Base-by-base conservation (phyloP, 768 basidiomycete genomes). In the Russula lepida region DNA sequence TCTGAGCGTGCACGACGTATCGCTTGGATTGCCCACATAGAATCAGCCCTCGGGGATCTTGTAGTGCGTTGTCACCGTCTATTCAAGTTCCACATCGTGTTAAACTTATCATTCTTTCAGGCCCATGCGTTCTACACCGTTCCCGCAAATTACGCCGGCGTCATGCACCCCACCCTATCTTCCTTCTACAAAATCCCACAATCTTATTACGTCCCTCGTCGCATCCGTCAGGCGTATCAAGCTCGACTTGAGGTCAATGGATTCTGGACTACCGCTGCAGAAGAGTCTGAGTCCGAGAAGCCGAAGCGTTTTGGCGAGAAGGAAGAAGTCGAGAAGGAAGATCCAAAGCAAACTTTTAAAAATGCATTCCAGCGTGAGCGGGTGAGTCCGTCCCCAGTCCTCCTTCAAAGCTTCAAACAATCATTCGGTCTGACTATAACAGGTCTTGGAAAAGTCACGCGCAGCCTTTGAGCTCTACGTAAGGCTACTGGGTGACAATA, bases 11-110 rank as follows among this genome's bases (percentile, higher is more conserved):
- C 86, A 0, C 78, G 84, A 69, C 75, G 72, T 54, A 73, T 74
- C 0, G 89, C 88, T 1, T 85, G 88, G 79, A 75, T 74, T 44
- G 79, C 85, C 1, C 88, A 91, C 69, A 72, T 83, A 8, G 84
- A 87, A 63, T 73, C 83, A 8, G 77, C 82, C 57, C 71, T 91
- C 25, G 88, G 88, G 11, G 83, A 88, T 68, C 71, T 92, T 15
- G 77, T 88, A 54, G 90, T 92, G 71, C 69, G 86, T 77, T 43
- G 21, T 3, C 21, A 13, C 35, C 23, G 37, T 33, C 54, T 53
- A 3, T 23, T 25, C 9, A 11, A 5, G 43, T 35, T 28, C 41
- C 50, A 44, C 28, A 43, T 55, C n/a, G 15, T 59, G 58, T 46
- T 51, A 63, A 63, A 59, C 51, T 19, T 44, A 37, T 51, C 48